Conservation (phyloP, 2,329 filamentous ascomycete species). For the Ophiostoma himal-ulmi region DNA sequence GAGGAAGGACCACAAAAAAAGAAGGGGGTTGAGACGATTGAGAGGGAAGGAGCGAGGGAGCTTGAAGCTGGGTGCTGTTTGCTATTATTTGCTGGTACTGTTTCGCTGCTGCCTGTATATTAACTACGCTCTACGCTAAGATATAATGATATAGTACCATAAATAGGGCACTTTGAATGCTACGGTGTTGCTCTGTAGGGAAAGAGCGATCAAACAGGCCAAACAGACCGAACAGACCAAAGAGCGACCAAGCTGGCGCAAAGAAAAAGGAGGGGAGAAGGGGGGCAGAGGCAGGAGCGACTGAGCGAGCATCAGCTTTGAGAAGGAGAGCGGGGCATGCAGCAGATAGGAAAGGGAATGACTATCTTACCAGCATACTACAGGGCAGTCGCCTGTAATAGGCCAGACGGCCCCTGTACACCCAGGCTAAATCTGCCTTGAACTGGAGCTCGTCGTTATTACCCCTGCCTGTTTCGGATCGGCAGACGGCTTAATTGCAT, state of each 20-base stretch:
- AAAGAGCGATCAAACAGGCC: neutral
- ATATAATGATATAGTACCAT: neutral
- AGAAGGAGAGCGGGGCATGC: constrained; percentile 18
- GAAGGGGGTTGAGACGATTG: constrained; percentile 16
- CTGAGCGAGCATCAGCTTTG: constrained; percentile 10
- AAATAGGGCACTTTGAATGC: neutral
- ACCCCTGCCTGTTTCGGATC: neutral
- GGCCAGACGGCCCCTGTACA: neutral
- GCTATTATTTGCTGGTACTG: neutral
- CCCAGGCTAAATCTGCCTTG: neutral
- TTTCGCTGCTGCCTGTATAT: neutral
- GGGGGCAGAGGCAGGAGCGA: constrained; percentile 13
- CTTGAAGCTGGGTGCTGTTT: constrained; percentile 20
- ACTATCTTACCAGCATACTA: neutral
- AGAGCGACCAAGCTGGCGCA: constrained; percentile 7
- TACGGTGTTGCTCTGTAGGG: neutral
- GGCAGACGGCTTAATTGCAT: constrained; percentile 5
- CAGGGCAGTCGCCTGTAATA: neutral
- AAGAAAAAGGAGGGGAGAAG: constrained; percentile 20
- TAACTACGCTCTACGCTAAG: neutral
- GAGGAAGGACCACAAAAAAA: constrained; percentile 14
- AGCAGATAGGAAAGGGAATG: neutral
- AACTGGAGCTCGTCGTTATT: neutral
- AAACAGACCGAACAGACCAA: neutral
- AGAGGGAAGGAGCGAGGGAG: constrained; percentile 19